Conservation (phyloP, 2,329 filamentous ascomycete species). For the Stagonosporopsis cucurbitacearum region DNA sequence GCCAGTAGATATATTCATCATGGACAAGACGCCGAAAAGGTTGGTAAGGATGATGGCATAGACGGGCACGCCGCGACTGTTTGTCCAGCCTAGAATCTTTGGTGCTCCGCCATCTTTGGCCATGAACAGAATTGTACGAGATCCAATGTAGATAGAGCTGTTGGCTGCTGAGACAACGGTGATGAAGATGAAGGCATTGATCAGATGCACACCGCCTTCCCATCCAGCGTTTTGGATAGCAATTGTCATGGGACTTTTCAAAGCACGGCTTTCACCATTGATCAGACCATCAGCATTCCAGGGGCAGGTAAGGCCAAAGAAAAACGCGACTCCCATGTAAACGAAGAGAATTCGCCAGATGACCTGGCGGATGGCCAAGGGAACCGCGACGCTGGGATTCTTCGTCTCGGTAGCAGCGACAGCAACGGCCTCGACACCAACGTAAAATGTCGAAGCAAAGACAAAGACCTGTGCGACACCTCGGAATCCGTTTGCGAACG, state of each 20-base stretch:
- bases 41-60: constrained; percentile 72
- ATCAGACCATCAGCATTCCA: constrained; percentile 69
- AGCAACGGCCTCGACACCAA: constrained; percentile 45
- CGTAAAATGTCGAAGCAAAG: constrained; percentile 52
- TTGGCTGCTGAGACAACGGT: constrained; percentile 69
- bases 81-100: constrained; percentile 70
- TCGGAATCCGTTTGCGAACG: constrained; percentile 50
- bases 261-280: constrained; percentile 65
- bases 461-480: constrained; percentile 54
- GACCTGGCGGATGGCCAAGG: constrained; percentile 55
- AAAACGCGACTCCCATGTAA: constrained; percentile 53
- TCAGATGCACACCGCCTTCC: constrained; percentile 74
- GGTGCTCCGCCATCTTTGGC: constrained; percentile 76
- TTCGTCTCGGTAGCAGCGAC: constrained; percentile 47
- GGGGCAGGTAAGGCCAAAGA: constrained; percentile 70
- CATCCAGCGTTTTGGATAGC: constrained; percentile 74
- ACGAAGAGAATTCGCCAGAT: constrained; percentile 54
- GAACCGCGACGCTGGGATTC: constrained; percentile 56
- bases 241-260: constrained; percentile 61
- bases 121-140: constrained; percentile 77
- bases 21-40: constrained; percentile 71
- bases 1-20: constrained; percentile 75
- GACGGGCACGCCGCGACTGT: constrained; percentile 66
- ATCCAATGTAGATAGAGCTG: constrained; percentile 78
- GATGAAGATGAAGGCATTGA: constrained; percentile 70